These are phyloP conservation scores for Candida railenensis DNA, from an alignment of 805 yeast species.

Conservation along the genomic window DNA sequence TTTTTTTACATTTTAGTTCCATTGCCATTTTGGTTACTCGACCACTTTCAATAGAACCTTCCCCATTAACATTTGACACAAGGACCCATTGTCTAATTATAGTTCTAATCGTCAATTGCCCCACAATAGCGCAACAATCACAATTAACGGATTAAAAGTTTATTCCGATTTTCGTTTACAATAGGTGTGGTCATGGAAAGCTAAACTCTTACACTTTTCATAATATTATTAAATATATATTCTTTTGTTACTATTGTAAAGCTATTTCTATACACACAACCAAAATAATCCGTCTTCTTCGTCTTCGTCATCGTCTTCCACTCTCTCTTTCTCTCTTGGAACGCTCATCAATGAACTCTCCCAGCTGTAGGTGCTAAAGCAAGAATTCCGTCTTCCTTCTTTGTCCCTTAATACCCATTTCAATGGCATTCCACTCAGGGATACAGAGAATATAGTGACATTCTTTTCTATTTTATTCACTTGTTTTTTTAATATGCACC, in stretches of 20 bases:
- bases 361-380: no score
- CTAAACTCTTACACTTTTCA: not conserved
- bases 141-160: not conserved
- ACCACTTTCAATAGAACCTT: no score
- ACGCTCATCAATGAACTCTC: no score
- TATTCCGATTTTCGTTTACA: not conserved
- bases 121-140: not conserved
- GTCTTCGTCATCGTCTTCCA: not conserved
- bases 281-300: not conserved
- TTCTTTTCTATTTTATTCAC: not conserved
- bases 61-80: not conserved
- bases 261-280: not conserved
- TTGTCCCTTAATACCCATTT: no score
- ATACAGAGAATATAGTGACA: no score
- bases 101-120: not conserved
- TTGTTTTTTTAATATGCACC: slow-evolving; percentile 46
- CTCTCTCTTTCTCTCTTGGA: not conserved
- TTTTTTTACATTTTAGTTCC: not conserved
- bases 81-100: not conserved
- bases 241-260: not conserved
- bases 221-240: no score
- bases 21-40: no score
- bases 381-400: no score
- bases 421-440: no score
- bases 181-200: not conserved